Evolutionary conservation across 2,329 filamentous ascomycete genomes (phyloP).

Genomic region (Fusarium pseudoanthophilum): DNA sequence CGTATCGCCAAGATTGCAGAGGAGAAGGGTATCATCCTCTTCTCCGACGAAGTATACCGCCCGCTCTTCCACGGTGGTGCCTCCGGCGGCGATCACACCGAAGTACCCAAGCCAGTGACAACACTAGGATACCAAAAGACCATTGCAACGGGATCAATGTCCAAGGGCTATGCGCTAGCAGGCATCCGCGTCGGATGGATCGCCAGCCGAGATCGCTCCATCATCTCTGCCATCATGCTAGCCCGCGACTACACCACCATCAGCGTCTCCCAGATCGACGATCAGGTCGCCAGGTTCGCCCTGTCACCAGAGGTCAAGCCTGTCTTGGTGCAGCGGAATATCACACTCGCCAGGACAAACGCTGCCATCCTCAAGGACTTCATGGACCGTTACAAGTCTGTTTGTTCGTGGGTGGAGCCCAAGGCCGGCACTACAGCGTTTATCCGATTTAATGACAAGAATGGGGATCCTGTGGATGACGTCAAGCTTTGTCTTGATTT

Average conservation of each 20-base stretch:
- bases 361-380: slow-evolving; percentile 73
- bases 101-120: slow-evolving; percentile 71
- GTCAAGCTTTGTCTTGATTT: slow-evolving; percentile 75
- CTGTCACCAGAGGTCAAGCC: slow-evolving; percentile 61
- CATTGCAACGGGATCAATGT: slow-evolving; percentile 82
- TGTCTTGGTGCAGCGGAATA: slow-evolving; percentile 63
- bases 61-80: slow-evolving; percentile 77
- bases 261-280: slow-evolving; percentile 82
- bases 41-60: slow-evolving; percentile 85
- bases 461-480: slow-evolving; percentile 74
- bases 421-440: slow-evolving; percentile 84
- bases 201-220: slow-evolving; percentile 68
- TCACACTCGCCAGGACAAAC: slow-evolving; percentile 73
- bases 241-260: slow-evolving; percentile 88
- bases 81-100: slow-evolving; percentile 54
- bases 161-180: slow-evolving; percentile 85
- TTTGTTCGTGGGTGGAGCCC: slow-evolving; percentile 78
- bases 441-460: slow-evolving; percentile 69
- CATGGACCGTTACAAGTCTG: slow-evolving; percentile 70
- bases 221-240: slow-evolving; percentile 71
- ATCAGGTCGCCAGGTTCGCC: slow-evolving; percentile 80
- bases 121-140: slow-evolving; percentile 76
- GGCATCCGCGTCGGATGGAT: slow-evolving; percentile 88
- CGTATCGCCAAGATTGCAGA: slow-evolving; percentile 72
- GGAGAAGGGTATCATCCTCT: slow-evolving; percentile 70